Evolutionary conservation across 2,329 filamentous ascomycete species (phyloP).

Genomic region (Torrubiella hemipterigena): DNA sequence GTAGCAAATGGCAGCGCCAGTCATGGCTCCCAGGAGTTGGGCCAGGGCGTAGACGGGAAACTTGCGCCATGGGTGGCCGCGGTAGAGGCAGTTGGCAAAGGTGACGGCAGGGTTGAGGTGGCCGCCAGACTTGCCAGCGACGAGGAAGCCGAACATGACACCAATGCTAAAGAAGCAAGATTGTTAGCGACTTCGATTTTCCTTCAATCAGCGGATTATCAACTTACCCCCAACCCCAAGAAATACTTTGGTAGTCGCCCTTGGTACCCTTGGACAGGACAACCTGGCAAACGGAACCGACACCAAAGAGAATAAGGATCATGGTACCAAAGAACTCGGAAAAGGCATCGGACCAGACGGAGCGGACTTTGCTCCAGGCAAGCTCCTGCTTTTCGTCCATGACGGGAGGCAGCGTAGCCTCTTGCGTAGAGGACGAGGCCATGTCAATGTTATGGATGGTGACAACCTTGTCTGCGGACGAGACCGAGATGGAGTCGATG

Average conservation of each 20-base stretch:
- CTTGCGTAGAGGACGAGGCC: constrained; percentile 10
- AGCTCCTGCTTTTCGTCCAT: constrained; percentile 13
- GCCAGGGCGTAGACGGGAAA: constrained; percentile 57
- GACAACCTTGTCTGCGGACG: constrained; percentile 19
- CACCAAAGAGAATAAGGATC: constrained; percentile 56
- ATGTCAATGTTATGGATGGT: constrained; percentile 19
- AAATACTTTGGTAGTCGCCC: constrained; percentile 37
- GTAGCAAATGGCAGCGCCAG: constrained; percentile 47
- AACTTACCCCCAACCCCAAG: constrained; percentile 37
- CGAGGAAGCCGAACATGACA: constrained; percentile 59
- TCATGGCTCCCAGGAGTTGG: constrained; percentile 56
- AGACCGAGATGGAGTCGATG: constrained; percentile 21
- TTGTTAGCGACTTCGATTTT: constrained; percentile 4
- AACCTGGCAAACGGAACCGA: constrained; percentile 61
- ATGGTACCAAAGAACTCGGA: constrained; percentile 59
- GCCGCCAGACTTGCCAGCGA: constrained; percentile 51
- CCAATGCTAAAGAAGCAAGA: constrained; percentile 36
- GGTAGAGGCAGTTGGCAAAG: constrained; percentile 55
- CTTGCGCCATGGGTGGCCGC: constrained; percentile 56
- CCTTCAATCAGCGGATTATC: background rate
- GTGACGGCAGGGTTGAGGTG: constrained; percentile 64
- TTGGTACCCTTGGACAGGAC: constrained; percentile 38
- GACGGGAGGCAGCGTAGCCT: constrained; percentile 5
- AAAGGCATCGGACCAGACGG: constrained; percentile 42
- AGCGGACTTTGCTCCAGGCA: constrained; percentile 41